Evolutionary conservation across 208 protist genomes (phyloP).

Genomic region (Angomonas desouzai): DNA sequence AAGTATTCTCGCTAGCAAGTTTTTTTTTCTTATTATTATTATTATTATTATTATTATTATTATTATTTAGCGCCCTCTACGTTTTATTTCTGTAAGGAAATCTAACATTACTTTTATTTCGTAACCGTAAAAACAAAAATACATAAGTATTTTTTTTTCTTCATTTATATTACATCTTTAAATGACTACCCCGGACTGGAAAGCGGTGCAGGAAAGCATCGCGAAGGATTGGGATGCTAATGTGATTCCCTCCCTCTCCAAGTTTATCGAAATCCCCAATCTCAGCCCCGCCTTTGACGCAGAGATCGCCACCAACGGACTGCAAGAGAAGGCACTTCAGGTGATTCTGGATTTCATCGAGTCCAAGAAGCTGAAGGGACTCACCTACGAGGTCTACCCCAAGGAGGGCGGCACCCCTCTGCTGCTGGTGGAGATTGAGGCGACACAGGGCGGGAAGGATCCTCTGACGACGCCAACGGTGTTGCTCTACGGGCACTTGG

Average conservation of each 20-base stretch:
- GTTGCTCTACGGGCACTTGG: constrained; percentile 96
- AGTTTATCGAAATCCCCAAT: constrained; percentile 93
- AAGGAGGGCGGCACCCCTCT: constrained; percentile 80
- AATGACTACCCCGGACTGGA: constrained; percentile 1
- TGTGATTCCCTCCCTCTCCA: constrained; percentile 71
- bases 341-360: constrained; percentile 86
- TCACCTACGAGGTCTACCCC: constrained; percentile 73
- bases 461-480: constrained; percentile 55
- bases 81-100: too few relatives aligned
- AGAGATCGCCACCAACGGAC: constrained; percentile 84
- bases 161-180: neutral
- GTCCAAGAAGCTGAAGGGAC: constrained; percentile 60
- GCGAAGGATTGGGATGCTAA: constrained; percentile 79
- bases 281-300: constrained; percentile 91
- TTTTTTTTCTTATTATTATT: too few relatives aligned
- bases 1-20: neutral
- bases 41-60: too few relatives aligned
- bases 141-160: neutral
- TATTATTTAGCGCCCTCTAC: too few relatives aligned
- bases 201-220: neutral
- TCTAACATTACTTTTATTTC: too few relatives aligned
- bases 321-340: constrained; percentile 83
- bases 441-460: constrained; percentile 21
- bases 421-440: constrained; percentile 76
- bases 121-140: too few relatives aligned